Conservation (phyloP, 345 rosid genomes). For the Euphorbia lathyris region DNA sequence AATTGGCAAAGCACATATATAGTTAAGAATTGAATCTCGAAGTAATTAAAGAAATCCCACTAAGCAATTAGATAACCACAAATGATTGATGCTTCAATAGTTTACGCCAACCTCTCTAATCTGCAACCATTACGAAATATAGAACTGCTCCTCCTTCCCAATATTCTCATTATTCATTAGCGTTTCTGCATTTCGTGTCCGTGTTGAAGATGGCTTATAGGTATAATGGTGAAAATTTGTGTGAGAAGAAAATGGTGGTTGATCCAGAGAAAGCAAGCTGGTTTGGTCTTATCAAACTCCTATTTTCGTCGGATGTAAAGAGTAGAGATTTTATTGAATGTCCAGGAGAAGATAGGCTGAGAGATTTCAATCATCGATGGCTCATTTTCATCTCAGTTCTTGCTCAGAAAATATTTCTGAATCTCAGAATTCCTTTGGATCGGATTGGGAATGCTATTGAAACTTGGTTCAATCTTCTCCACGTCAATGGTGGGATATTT, state of each 20-base stretch:
- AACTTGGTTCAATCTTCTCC: slow-evolving; percentile 15
- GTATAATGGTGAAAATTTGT: slow-evolving; percentile 3
- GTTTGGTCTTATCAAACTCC: slow-evolving; percentile 9
- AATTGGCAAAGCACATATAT: neutral
- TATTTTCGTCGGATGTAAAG: slow-evolving; percentile 15
- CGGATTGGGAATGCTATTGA: slow-evolving; percentile 9
- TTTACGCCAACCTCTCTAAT: neutral
- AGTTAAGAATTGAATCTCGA: neutral
- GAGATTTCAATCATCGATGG: slow-evolving; percentile 19
- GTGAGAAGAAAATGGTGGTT: slow-evolving; percentile 4
- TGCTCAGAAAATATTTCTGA: slow-evolving; percentile 6
- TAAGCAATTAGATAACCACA: too few relatives aligned
- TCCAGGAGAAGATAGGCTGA: neutral
- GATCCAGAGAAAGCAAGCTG: slow-evolving; percentile 19
- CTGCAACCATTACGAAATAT: neutral
- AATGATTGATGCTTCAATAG: too few relatives aligned
- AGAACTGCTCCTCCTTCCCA: neutral
- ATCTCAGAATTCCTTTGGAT: slow-evolving; percentile 1
- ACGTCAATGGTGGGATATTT: slow-evolving; percentile 17
- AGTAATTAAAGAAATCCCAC: neutral
- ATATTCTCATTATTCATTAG: too few relatives aligned
- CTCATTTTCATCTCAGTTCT: slow-evolving; percentile 23
- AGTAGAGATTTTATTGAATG: slow-evolving; percentile 19
- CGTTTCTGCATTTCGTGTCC: too few relatives aligned
- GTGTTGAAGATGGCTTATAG: slow-evolving; percentile 5